Evolutionary conservation across 179 eudicot genomes (phyloP), one percentile per base, ranked within the genome.

Genomic region (Drosera spatulata): DNA sequence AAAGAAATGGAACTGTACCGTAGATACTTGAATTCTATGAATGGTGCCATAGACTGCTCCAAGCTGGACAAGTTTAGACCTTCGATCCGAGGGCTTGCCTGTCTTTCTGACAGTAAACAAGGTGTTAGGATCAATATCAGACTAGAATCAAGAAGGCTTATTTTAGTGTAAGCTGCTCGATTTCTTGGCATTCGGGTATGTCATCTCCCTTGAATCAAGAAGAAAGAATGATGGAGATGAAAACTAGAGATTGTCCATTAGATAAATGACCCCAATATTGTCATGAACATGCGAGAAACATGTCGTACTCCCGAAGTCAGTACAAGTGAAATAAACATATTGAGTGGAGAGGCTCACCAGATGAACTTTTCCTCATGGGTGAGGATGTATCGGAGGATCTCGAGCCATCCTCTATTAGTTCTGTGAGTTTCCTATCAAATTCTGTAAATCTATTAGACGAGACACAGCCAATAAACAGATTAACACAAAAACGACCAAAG

Each of bases 21-120:
- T 14, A 81, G 73, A 68, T 80, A 84, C 65, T 81, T 81, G 62
- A 72, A 50, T 7, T 77, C 67, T 48, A 75, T 83, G 39, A 66
- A 67, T 2, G 88, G 76, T 53, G 84, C 63, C 73, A 71, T 77
- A n/a, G 78, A 65, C 4, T 60, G 77, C 47, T 83, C 74, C 15
- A 77, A 86, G 64, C 75, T 85, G 1, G 88, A 85, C 6, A 90
- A 72, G 61, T 85, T 82, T 2, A 87, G 73, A 50, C 86, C 79
- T 74, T 87, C 86, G 40, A 90, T 73, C 54, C 79, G 76, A 2
- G 71, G 61, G 49, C 75, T 78, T 3, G 66, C 61, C n/a, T 71
- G 80, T 56, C 84, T 77, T 76, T 83, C 33, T 22, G 33, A 1
- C 33, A 22, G 33, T 22, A 22, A 22, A 90, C 85, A 95, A 70